Conservation (phyloP, 176 grass and related monocot species). For the Zoysia japonica region DNA sequence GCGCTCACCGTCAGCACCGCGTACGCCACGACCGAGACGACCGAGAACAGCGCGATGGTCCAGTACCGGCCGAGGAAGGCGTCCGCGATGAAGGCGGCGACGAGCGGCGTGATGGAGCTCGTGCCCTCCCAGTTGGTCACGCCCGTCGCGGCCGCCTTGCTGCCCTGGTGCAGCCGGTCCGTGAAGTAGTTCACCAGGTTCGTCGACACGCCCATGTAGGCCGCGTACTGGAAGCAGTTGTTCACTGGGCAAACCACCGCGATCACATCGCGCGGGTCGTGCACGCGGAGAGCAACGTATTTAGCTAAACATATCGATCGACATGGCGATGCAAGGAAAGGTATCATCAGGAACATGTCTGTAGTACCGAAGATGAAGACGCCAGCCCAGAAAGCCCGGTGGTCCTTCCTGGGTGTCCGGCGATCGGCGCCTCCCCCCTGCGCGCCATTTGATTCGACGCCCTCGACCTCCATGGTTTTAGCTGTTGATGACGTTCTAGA, state of each 20-base stretch:
- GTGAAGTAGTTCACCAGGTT: slow-evolving; percentile 64
- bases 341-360: background rate
- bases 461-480: slow-evolving; percentile 45
- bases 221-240: slow-evolving; percentile 32
- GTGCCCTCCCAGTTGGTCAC: slow-evolving; percentile 63
- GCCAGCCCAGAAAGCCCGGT: slow-evolving; percentile 36
- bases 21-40: slow-evolving; percentile 39
- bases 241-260: slow-evolving; percentile 15
- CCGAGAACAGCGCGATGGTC: slow-evolving; percentile 48
- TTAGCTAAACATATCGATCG: too few species aligned
- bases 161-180: slow-evolving; percentile 45
- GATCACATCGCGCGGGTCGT: too few species aligned
- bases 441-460: slow-evolving; percentile 33
- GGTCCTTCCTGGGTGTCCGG: slow-evolving; percentile 34
- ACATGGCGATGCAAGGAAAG: background rate
- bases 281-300: background rate
- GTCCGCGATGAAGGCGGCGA: slow-evolving; percentile 59
- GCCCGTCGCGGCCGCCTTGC: slow-evolving; percentile 46
- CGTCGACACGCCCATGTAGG: slow-evolving; percentile 46
- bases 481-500: background rate
- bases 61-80: slow-evolving; percentile 60
- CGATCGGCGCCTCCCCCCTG: background rate
- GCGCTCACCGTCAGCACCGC: slow-evolving; percentile 42
- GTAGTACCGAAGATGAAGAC: slow-evolving; percentile 37
- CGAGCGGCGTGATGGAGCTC: slow-evolving; percentile 38